Conservation (phyloP, 2,329 filamentous ascomycete genomes). For the Emergomyces africanus region DNA sequence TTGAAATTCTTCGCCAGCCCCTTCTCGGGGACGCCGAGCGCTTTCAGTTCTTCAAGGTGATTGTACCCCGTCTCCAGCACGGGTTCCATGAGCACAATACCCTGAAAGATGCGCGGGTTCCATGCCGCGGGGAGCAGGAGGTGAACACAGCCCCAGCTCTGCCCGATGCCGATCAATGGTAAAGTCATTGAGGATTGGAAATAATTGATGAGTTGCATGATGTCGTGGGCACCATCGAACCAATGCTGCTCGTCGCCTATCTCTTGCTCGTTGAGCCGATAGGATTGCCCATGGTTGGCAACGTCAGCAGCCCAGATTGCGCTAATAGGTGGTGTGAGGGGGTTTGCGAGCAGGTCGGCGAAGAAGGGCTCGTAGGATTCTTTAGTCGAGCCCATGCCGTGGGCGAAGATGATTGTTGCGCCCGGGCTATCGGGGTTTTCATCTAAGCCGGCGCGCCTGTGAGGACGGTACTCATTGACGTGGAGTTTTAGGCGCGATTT, state of each 20-base stretch:
- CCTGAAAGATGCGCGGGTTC: conserved; percentile 1
- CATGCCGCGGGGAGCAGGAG: neutral
- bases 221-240: neutral
- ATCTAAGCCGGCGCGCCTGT: neutral
- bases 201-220: neutral
- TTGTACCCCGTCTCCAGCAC: neutral
- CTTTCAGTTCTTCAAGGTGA: neutral
- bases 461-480: neutral
- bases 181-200: neutral
- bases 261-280: neutral
- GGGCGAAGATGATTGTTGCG: neutral
- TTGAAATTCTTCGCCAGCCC: neutral
- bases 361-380: neutral
- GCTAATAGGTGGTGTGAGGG: neutral
- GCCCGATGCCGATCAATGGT: neutral
- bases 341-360: neutral
- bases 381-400: neutral
- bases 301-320: neutral
- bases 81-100: neutral
- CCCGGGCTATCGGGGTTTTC: neutral
- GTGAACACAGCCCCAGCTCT: neutral
- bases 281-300: neutral
- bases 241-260: neutral
- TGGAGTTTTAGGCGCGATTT: neutral
- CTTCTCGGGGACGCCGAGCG: neutral